A percentile compares a stretch with the other conserved stretches of the same genome.
phyloP scores from a whole-genome alignment of 208 protist species.

The Leishmania lainsoni region DNA sequence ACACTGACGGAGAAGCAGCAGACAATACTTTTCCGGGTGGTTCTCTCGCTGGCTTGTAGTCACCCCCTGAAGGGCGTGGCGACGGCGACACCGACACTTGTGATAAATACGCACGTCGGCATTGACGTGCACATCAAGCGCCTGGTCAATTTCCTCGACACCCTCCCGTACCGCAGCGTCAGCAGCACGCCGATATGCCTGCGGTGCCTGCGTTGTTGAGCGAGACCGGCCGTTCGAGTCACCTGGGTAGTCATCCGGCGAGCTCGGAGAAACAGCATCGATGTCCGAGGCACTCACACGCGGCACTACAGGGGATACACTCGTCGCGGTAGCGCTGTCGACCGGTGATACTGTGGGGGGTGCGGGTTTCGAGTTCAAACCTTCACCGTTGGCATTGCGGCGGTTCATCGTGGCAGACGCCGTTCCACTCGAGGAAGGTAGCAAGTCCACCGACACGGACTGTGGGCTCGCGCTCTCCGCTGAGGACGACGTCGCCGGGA shows the following conservation, averaged over 20 bases:
- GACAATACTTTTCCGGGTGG: neutral
- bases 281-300: neutral
- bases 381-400: neutral
- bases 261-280: conserved; percentile 2
- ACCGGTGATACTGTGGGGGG: conserved; percentile 15
- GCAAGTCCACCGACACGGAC: conserved; percentile 11
- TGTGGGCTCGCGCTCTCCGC: conserved; percentile 13
- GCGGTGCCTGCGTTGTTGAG: conserved; percentile 29
- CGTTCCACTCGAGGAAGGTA: conserved; percentile 16
- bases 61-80: neutral
- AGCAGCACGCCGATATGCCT: conserved; percentile 23
- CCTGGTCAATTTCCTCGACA: neutral
- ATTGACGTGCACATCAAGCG: neutral
- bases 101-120: neutral
- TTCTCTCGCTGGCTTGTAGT: conserved; percentile 16
- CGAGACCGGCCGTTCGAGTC: conserved; percentile 19
- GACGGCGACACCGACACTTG: neutral
- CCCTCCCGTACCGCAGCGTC: neutral
- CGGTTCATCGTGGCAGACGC: conserved; percentile 1
- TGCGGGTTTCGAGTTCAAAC: neutral
- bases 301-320: neutral
- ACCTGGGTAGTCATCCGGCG: neutral
- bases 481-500: conserved; percentile 7
- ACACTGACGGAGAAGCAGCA: conserved; percentile 9
- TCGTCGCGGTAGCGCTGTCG: conserved; percentile 12